Conservation (phyloP, 345 rosid genomes). For the Bretschneidera sinensis region DNA sequence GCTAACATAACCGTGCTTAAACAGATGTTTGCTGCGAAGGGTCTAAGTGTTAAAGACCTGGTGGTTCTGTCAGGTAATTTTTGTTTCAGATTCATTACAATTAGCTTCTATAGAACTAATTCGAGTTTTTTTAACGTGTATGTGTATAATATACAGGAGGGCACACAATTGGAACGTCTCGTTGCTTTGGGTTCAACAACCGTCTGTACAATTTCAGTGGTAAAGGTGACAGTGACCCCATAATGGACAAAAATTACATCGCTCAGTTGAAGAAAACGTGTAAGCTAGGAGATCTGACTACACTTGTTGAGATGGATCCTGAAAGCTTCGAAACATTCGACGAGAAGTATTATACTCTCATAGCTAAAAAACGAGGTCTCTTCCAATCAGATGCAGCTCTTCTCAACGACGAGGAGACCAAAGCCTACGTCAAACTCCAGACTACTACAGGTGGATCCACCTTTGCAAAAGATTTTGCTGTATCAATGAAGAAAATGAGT, state of each 20-base stretch:
- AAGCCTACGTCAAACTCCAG: conserved; percentile 29
- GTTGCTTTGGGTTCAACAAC: conserved; percentile 23
- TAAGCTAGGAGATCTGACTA: conserved; percentile 30
- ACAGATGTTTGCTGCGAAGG: conserved; percentile 31
- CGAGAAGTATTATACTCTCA: conserved; percentile 36
- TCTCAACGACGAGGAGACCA: conserved; percentile 37
- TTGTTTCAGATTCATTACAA: no score
- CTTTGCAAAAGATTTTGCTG: conserved; percentile 44
- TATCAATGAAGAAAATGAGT: conserved; percentile 64
- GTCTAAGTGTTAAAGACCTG: conserved; percentile 46
- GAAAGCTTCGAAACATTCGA: conserved; percentile 54
- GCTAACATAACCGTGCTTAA: conserved; percentile 28
- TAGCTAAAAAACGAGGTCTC: conserved; percentile 45
- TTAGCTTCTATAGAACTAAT: no score
- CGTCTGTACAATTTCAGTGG: conserved; percentile 63
- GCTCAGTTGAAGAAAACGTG: conserved; percentile 40
- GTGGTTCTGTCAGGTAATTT: conserved; percentile 51
- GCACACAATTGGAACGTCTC: conserved; percentile 63
- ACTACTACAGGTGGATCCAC: conserved; percentile 22
- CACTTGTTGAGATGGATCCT: conserved; percentile 51
- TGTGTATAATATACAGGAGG: conserved; percentile 36
- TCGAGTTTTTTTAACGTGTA: not conserved
- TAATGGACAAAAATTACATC: conserved; percentile 45
- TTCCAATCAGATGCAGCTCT: conserved; percentile 64
- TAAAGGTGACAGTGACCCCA: conserved; percentile 50